phyloP scores from a whole-genome alignment of 2,329 filamentous ascomycete species.

The Colletotrichum siamense region DNA sequence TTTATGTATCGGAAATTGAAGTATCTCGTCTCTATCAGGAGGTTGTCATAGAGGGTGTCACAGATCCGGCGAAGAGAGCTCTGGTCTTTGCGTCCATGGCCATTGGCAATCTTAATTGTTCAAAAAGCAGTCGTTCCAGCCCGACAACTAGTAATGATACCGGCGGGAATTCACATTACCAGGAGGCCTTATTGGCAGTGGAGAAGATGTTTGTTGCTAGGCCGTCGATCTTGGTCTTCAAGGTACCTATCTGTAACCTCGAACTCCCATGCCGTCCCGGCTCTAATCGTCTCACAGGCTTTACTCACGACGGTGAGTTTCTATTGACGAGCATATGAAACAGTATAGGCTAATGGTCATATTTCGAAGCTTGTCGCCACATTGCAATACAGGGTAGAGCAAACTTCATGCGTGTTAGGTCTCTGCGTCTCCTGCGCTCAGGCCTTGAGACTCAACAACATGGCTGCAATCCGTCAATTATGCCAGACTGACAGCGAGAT shows the following conservation, averaged over 20 bases:
- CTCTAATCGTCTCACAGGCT: neutral
- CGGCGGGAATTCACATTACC: neutral
- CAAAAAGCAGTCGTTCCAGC: neutral
- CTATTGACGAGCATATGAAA: neutral
- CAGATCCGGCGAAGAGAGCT: neutral
- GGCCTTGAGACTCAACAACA: neutral
- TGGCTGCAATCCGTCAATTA: neutral
- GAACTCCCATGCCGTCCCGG: neutral
- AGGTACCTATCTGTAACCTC: neutral
- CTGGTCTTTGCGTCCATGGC: neutral
- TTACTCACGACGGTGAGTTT: neutral
- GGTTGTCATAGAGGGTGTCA: neutral
- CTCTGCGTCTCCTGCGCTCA: neutral
- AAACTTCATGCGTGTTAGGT: neutral
- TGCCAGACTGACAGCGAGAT: neutral
- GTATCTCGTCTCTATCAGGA: neutral
- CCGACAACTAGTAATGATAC: neutral
- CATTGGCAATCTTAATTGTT: neutral
- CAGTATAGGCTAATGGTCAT: accelerated
- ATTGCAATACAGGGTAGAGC: neutral
- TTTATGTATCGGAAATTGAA: neutral
- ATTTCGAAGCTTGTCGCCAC: neutral
- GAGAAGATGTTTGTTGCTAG: neutral
- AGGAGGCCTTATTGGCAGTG: neutral
- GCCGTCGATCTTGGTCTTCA: neutral